Evolutionary conservation across 805 yeast species (phyloP).

Genomic region (Candida parachauliodes): DNA sequence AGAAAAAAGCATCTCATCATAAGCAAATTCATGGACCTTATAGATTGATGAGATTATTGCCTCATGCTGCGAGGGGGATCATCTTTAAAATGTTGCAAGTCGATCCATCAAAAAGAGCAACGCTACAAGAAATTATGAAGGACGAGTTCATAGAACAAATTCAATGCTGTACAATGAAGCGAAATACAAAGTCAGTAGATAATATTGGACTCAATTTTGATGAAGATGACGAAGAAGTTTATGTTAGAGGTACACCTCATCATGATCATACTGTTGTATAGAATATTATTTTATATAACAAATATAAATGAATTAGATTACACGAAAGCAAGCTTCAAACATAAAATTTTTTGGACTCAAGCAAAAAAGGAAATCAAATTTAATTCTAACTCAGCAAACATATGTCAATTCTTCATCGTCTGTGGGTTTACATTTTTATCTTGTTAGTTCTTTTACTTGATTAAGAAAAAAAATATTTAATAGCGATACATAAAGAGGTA

Average conservation of each 20-base stretch:
- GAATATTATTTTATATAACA: too few species aligned
- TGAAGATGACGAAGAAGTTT: conserved; percentile 34
- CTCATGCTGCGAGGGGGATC: conserved; percentile 80
- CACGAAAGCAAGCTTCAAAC: too few species aligned
- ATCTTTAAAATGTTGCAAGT: conserved; percentile 62
- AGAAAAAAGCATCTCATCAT: conserved; percentile 36
- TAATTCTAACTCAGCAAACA: too few species aligned
- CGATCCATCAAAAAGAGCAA: conserved; percentile 60
- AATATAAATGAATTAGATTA: too few species aligned
- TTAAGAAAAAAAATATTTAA: too few species aligned
- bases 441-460: too few species aligned
- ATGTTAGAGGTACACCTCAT: conserved; percentile 33
- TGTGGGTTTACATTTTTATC: too few species aligned
- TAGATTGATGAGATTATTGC: conserved; percentile 72
- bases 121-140: conserved; percentile 57
- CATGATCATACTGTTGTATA: conserved; percentile 43
- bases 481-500: too few species aligned
- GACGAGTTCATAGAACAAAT: conserved; percentile 74
- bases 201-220: conserved; percentile 23
- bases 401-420: too few species aligned
- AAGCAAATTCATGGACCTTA: conserved; percentile 79
- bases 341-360: too few species aligned
- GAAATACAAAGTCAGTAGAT: conserved; percentile 16
- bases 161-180: conserved; percentile 52
- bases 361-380: too few species aligned